Evolutionary conservation across 148 eudicot genomes (phyloP).

Genomic region (Rhododendron williamsianum): DNA sequence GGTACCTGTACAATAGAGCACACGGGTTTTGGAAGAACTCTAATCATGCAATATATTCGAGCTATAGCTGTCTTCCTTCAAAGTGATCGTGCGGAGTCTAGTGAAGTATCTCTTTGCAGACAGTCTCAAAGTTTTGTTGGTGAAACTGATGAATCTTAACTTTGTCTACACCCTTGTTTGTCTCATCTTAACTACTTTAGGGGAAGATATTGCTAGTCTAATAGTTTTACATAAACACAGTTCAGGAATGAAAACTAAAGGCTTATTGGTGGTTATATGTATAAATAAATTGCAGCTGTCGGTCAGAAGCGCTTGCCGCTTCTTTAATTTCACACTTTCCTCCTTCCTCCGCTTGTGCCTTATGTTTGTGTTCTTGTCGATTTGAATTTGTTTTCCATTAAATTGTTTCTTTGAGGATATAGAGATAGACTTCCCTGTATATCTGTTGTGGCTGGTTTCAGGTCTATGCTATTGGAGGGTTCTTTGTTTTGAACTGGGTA

Average conservation of each 20-base stretch:
- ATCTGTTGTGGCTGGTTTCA: slow-evolving; percentile 10
- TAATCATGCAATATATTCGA: background rate
- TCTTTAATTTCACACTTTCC: background rate
- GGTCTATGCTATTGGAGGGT: slow-evolving; percentile 53
- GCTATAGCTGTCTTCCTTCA: background rate
- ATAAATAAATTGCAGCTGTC: background rate
- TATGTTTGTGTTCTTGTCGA: background rate
- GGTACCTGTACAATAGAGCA: background rate
- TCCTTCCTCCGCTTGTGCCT: too few relatives aligned
- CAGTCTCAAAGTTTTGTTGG: background rate
- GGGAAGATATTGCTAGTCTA: background rate
- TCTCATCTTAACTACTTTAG: background rate
- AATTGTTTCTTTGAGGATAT: background rate
- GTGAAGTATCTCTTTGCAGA: background rate
- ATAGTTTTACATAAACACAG: background rate
- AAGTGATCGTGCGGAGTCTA: too few relatives aligned
- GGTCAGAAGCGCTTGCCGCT: background rate
- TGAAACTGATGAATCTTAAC: background rate
- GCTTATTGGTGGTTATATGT: background rate
- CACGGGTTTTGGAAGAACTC: background rate
- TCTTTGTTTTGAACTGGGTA: slow-evolving; percentile 37
- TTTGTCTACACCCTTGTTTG: background rate
- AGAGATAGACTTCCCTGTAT: background rate
- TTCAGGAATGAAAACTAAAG: background rate
- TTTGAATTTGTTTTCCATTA: too few relatives aligned